Percentiles rank a stretch among this genome's conserved stretches.
These are phyloP conservation scores for Herpetomonas tarakana DNA, from an alignment of 208 protist species.

Conservation along the genomic window DNA sequence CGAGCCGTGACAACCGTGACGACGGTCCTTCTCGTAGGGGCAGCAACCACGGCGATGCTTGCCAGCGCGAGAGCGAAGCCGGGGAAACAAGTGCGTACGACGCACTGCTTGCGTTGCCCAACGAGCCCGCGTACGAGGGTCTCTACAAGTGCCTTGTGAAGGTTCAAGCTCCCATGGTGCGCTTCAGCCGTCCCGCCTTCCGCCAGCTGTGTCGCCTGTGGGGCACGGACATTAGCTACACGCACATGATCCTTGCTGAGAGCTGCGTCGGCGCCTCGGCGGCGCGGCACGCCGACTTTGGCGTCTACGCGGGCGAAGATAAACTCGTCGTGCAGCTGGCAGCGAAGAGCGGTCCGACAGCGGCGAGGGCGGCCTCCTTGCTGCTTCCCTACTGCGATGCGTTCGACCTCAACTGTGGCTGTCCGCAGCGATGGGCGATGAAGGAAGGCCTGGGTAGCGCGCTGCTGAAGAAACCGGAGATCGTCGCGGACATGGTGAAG, in stretches of 20 bases:
- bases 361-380: conserved; percentile 47
- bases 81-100: no score
- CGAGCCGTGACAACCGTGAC: not conserved
- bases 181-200: conserved; percentile 85
- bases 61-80: no score
- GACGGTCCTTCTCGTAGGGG: not conserved
- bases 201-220: conserved; percentile 72
- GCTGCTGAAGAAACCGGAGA: conserved; percentile 70
- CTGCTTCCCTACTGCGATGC: conserved; percentile 76
- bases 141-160: conserved; percentile 45
- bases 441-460: conserved; percentile 68
- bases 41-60: not conserved
- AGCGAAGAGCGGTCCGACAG: conserved; percentile 48
- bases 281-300: conserved; percentile 83
- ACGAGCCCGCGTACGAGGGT: not conserved
- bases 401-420: conserved; percentile 93
- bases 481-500: conserved; percentile 76
- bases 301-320: conserved; percentile 57
- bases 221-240: conserved; percentile 82
- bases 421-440: conserved; percentile 90
- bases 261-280: conserved; percentile 66
- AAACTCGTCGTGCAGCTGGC: conserved; percentile 86
- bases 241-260: conserved; percentile 90
- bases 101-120: not conserved
- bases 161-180: conserved; percentile 93